These are phyloP conservation scores for Backusella australiensis DNA, from an alignment of 192 early-diverging fungal genomes.

Conservation along the genomic window DNA sequence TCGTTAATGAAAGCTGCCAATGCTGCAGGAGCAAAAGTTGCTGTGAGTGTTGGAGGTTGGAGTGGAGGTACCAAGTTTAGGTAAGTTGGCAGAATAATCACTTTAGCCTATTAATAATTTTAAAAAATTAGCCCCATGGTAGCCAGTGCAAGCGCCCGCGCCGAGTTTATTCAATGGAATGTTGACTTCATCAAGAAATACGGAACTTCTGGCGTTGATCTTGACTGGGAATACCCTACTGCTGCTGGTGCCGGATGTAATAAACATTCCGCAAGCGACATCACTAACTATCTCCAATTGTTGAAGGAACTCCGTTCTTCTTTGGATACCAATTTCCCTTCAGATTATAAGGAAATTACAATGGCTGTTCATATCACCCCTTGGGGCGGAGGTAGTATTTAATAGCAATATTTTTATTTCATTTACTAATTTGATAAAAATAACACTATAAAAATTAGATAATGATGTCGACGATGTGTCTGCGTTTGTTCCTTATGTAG, in stretches of 20 bases:
- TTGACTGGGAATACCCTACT: conserved; percentile 71
- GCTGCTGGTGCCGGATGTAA: conserved; percentile 60
- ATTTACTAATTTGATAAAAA: neutral
- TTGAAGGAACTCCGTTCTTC: conserved; percentile 56
- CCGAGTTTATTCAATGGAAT: conserved; percentile 49
- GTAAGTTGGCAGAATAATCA: neutral
- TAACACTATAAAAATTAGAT: conserved; percentile 8
- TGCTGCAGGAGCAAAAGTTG: conserved; percentile 45
- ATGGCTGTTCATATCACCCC: conserved; percentile 64
- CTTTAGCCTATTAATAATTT: too few species aligned
- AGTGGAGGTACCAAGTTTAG: conserved; percentile 56
- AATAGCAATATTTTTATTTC: neutral
- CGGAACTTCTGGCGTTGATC: conserved; percentile 68
- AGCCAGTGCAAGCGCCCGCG: conserved; percentile 35
- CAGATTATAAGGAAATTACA: conserved; percentile 52
- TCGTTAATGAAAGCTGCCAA: conserved; percentile 45
- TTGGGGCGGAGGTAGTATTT: conserved; percentile 38
- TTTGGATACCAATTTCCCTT: conserved; percentile 41
- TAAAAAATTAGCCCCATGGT: conserved; percentile 45
- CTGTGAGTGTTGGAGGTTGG: conserved; percentile 72
- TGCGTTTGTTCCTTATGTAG: conserved; percentile 55
- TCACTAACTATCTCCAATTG: conserved; percentile 58
- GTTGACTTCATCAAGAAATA: conserved; percentile 46
- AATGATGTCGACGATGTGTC: conserved; percentile 56
- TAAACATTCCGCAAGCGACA: conserved; percentile 52